A percentile compares a stretch with the other conserved stretches of the same genome.
These are phyloP conservation scores for Hibiscus syriacus DNA, from an alignment of 345 rosid genomes.

Conservation along the genomic window DNA sequence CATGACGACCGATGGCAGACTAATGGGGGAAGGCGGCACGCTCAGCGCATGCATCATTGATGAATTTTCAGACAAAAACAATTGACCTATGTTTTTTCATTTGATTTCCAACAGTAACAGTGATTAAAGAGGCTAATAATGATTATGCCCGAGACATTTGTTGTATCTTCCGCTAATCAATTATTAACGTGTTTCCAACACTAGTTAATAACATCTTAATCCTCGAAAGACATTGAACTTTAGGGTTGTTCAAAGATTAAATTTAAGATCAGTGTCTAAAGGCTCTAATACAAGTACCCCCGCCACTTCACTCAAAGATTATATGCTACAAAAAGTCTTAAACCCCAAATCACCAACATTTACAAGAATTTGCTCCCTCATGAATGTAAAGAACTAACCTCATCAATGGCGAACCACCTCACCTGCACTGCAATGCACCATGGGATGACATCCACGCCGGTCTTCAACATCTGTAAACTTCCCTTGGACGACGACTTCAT, in stretches of 20 bases:
- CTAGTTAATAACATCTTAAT: too few species aligned
- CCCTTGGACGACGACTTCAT: background rate
- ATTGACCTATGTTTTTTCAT: background rate
- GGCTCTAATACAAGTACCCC: too few species aligned
- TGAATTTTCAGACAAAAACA: background rate
- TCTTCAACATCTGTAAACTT: background rate
- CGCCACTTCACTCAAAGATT: constrained; percentile 12
- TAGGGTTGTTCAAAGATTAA: too few species aligned
- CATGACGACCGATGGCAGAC: too few species aligned
- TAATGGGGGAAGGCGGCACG: background rate
- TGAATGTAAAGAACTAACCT: background rate
- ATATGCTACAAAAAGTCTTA: constrained; percentile 19
- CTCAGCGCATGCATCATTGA: background rate
- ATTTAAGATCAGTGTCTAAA: too few species aligned
- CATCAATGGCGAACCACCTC: constrained; percentile 10
- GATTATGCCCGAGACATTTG: background rate
- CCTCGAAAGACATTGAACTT: too few species aligned
- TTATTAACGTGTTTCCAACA: background rate
- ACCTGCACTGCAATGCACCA: constrained; percentile 15
- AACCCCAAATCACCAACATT: constrained; percentile 22
- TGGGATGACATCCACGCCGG: background rate
- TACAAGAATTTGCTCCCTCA: constrained; percentile 29
- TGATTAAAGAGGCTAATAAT: background rate
- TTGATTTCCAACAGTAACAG: background rate
- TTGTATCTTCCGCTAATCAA: background rate